A percentile compares a stretch with the other conserved stretches of the same genome.
phyloP scores from a whole-genome alignment of 495 filamentous ascomycete genomes.

The Amorphotheca resinae region DNA sequence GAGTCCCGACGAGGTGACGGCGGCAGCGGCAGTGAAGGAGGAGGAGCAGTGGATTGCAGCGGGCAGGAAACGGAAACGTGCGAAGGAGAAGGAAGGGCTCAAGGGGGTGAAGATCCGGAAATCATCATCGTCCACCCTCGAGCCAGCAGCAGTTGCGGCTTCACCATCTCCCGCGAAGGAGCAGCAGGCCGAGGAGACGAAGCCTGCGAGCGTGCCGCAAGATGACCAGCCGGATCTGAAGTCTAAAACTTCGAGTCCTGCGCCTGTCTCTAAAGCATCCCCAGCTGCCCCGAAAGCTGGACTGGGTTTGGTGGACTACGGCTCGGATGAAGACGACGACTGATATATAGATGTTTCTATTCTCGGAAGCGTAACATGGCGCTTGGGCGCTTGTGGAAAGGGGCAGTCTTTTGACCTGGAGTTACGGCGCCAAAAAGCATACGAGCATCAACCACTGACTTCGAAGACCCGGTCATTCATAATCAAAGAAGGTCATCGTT shows the following conservation, averaged over 20 bases:
- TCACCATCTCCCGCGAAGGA: background rate
- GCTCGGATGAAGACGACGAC: constrained; percentile 30
- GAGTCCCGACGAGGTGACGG: constrained; percentile 17
- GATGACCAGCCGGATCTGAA: background rate
- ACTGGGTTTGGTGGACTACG: constrained; percentile 25
- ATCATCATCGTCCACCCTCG: constrained; percentile 21
- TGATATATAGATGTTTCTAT: too few species aligned
- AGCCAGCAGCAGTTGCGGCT: background rate
- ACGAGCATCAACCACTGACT: too few species aligned
- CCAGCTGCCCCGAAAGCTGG: background rate
- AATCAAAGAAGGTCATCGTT: too few species aligned
- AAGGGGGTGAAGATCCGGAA: constrained; percentile 49
- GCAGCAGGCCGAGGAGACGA: background rate
- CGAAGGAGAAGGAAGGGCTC: constrained; percentile 36
- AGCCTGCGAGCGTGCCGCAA: background rate
- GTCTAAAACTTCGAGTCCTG: background rate
- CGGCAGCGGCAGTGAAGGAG: constrained; percentile 17
- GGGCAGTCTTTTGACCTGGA: too few species aligned
- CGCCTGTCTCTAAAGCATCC: background rate
- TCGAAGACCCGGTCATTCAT: too few species aligned
- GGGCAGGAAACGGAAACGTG: constrained; percentile 47
- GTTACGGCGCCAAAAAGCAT: too few species aligned
- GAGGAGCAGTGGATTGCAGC: constrained; percentile 43
- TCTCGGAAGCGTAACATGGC: too few species aligned
- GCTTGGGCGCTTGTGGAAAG: too few species aligned